Conservation (phyloP, 805 yeast genomes). For the Dipodascopsis tothii region DNA sequence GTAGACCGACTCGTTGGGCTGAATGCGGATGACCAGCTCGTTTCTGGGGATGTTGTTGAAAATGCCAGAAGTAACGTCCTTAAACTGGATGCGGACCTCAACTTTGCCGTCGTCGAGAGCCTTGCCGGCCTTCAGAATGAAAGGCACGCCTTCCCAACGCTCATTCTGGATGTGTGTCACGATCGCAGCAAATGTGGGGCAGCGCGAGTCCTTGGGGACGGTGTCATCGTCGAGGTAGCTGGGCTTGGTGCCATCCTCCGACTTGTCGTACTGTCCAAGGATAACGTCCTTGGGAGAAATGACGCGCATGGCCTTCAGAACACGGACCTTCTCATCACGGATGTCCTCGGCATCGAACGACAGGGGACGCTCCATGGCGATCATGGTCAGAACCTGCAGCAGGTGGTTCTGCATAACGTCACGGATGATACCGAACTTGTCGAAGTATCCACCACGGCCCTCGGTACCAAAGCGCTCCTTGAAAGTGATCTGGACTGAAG, state of each 20-base stretch:
- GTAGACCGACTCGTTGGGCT: constrained; percentile 91
- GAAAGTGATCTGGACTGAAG: constrained; percentile 79
- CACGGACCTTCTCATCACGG: constrained; percentile 93
- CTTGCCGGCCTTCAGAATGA: constrained; percentile 93
- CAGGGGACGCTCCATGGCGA: constrained; percentile 93
- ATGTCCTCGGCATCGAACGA: constrained; percentile 87
- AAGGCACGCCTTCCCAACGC: constrained; percentile 97
- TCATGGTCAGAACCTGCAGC: constrained; percentile 80
- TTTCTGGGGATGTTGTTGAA: constrained; percentile 77
- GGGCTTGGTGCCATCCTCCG: constrained; percentile 84
- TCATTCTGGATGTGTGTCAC: constrained; percentile 75
- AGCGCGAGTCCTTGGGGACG: constrained; percentile 70
- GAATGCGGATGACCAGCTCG: constrained; percentile 88
- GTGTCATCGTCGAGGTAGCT: constrained; percentile 88
- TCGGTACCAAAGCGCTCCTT: constrained; percentile 99
- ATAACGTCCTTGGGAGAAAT: constrained; percentile 60
- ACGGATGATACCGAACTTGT: constrained; percentile 86
- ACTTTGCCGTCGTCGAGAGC: constrained; percentile 89
- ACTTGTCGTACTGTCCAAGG: constrained; percentile 79
- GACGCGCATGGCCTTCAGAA: constrained; percentile 70
- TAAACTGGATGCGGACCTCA: constrained; percentile 88
- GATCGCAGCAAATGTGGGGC: constrained; percentile 88
- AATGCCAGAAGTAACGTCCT: constrained; percentile 74
- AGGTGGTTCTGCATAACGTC: constrained; percentile 98
- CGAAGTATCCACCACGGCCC: constrained; percentile 98